Evolutionary conservation across 2,329 filamentous ascomycete genomes (phyloP).

Genomic region (Colletotrichum sublineola): DNA sequence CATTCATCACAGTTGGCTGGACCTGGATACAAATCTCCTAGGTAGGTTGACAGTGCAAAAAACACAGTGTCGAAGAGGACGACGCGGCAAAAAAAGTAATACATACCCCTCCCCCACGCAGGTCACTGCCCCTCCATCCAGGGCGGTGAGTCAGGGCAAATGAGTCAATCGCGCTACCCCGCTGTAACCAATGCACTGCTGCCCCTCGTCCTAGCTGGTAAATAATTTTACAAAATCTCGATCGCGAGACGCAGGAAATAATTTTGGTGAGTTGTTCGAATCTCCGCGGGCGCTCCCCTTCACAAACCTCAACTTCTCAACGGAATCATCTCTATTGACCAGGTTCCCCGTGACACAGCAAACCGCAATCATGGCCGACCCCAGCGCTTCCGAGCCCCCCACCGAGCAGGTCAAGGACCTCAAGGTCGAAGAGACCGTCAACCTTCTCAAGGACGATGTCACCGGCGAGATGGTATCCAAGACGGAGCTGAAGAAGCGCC

Average conservation of each 20-base stretch:
- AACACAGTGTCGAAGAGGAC: not conserved
- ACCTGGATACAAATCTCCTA: not conserved
- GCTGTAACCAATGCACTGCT: conserved; percentile 41
- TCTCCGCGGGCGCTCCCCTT: not conserved
- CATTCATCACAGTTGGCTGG: not conserved
- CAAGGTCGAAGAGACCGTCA: conserved; percentile 57
- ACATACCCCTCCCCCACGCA: conserved; percentile 33
- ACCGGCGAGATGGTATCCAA: conserved; percentile 91
- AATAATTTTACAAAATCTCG: conserved; percentile 37
- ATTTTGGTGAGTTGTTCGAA: conserved; percentile 32
- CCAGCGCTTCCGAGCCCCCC: conserved; percentile 54
- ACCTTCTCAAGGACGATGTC: conserved; percentile 85
- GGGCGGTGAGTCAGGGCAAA: conserved; percentile 41
- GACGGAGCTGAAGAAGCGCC: conserved; percentile 92
- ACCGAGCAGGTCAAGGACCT: conserved; percentile 60
- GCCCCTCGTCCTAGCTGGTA: conserved; percentile 33
- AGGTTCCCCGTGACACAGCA: conserved; percentile 2
- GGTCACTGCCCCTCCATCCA: conserved; percentile 38
- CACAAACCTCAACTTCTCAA: not conserved
- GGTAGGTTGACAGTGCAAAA: conserved; percentile 4
- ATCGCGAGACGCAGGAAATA: conserved; percentile 32
- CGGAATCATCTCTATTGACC: conserved; percentile 5
- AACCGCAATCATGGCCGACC: conserved; percentile 47
- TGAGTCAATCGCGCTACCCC: conserved; percentile 40
- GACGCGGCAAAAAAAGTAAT: not conserved